Percentiles rank a stretch among this genome's conserved stretches.
Evolutionary conservation across 495 filamentous ascomycete species (phyloP).

Genomic region (Immersiella caudata): DNA sequence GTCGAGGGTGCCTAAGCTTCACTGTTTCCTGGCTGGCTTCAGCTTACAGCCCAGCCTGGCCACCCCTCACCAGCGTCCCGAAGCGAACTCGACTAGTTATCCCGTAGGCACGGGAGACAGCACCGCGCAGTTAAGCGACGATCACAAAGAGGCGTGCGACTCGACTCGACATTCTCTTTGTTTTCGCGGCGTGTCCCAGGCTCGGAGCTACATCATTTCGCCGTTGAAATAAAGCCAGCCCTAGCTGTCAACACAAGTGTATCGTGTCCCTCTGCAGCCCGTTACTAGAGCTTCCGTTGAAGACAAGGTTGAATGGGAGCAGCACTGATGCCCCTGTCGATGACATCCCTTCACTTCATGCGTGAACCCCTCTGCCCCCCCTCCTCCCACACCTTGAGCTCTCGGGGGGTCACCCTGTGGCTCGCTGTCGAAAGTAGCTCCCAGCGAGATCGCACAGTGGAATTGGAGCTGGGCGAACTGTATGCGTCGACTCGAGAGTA

Average conservation of each 20-base stretch:
- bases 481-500: conserved; percentile 14
- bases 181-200: not conserved
- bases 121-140: not conserved
- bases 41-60: not conserved
- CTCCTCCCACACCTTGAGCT: conserved; percentile 31
- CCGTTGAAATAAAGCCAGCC: not conserved
- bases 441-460: conserved; percentile 23
- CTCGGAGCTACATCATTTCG: not conserved
- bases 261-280: not conserved
- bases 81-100: not conserved
- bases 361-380: conserved; percentile 13
- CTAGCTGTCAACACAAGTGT: not conserved
- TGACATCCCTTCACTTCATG: conserved; percentile 5
- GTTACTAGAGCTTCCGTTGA: not conserved
- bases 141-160: not conserved
- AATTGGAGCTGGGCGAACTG: conserved; percentile 3
- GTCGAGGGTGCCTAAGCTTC: not conserved
- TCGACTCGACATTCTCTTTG: not conserved
- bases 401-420: conserved; percentile 10
- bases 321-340: not conserved
- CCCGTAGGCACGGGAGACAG: not conserved
- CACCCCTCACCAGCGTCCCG: not conserved
- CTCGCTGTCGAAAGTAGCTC: conserved; percentile 4
- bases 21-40: not conserved
- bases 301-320: not conserved